Base-by-base conservation (phyloP, 1,284 basidiomycete genomes). In the Athelia sp. region DNA sequence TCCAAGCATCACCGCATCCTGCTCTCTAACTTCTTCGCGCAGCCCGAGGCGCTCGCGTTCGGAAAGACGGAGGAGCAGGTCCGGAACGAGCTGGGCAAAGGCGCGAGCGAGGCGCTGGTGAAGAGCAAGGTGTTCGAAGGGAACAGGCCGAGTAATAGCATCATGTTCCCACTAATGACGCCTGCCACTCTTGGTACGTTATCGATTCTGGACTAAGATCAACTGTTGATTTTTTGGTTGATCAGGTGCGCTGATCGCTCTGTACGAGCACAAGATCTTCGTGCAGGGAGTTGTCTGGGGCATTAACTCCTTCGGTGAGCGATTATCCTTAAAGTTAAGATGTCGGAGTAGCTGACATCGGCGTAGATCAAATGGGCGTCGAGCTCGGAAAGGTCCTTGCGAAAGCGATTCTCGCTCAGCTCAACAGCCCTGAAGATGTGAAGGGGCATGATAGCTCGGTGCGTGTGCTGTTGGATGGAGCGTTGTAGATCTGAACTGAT, bases 231-330 rank as follows among this genome's bases (percentile, higher is more conserved):
- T 43, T 44, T 35, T 47, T 19, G 6, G 46, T 23, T 32, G 19
- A 31, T 11, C 54, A 75, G 75, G 83, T 45, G 87, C 92, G 1
- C 72, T 96, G 46, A 87, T 96, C 62, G 90, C 89, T n/a, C 63
- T 96, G 56, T 96, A 96, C 66, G 96, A 99, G 73, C 96, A 99
- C 79, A 99, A 99, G 81, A 98, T 99, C 65, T 97, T 98, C 69
- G 89, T 91, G 0, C 97, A 99, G 69, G 96, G 96, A 63, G 89
- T 91, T 46, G 79, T 98, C 55, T 98, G 95, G 95, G 91, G 93
- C 43, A 97, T 99, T 78, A 99, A 99, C 79, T 96, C 93, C 10
- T 99, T 90, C 67, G 92, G 89, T 90, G 49, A 34, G 79, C 62
- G 10, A 14, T 21, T 14, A 9, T 2, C 21, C 10, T 21, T 21